Conservation (phyloP, 2,329 filamentous ascomycete species). For the Cryphonectria radicalis region DNA sequence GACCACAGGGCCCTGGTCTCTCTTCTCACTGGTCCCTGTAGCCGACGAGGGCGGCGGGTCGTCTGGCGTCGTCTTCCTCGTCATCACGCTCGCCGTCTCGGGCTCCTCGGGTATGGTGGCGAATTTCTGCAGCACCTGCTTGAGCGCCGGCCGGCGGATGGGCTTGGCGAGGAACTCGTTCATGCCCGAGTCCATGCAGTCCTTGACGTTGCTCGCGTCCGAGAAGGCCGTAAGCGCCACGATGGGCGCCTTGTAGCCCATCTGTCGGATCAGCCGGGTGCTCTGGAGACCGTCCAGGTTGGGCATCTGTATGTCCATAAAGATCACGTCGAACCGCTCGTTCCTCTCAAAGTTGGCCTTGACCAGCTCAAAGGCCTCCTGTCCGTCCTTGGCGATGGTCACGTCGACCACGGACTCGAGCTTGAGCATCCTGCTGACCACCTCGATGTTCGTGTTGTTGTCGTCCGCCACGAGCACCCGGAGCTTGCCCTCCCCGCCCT, state of each 20-base stretch:
- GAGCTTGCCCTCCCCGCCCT: conserved; percentile 65
- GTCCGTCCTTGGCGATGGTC: conserved; percentile 82
- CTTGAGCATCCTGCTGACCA: conserved; percentile 68
- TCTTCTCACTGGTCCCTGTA: conserved; percentile 11
- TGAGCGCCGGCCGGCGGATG: conserved; percentile 81
- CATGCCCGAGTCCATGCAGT: conserved; percentile 89
- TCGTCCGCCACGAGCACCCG: conserved; percentile 84
- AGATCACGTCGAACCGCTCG: conserved; percentile 81
- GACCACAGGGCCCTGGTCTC: background rate
- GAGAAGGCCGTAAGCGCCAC: conserved; percentile 90
- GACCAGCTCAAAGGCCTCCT: conserved; percentile 86
- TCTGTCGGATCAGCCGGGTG: conserved; percentile 80
- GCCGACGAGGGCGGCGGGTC: conserved; percentile 31
- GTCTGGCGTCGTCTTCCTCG: conserved; percentile 39
- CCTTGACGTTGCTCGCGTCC: conserved; percentile 85
- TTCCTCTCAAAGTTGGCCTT: conserved; percentile 78
- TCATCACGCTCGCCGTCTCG: conserved; percentile 44
- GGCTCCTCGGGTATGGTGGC: conserved; percentile 79
- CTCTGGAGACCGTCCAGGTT: conserved; percentile 89
- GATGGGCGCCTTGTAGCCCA: conserved; percentile 86
- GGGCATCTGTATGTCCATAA: conserved; percentile 97
- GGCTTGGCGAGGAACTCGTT: conserved; percentile 81
- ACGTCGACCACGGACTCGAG: conserved; percentile 84
- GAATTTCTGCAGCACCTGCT: conserved; percentile 84
- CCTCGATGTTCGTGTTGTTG: conserved; percentile 62